Percentiles rank a stretch among this genome's conserved stretches.
Evolutionary conservation across 345 rosid genomes (phyloP).

Genomic region (Diplotaxis tenuifolia): DNA sequence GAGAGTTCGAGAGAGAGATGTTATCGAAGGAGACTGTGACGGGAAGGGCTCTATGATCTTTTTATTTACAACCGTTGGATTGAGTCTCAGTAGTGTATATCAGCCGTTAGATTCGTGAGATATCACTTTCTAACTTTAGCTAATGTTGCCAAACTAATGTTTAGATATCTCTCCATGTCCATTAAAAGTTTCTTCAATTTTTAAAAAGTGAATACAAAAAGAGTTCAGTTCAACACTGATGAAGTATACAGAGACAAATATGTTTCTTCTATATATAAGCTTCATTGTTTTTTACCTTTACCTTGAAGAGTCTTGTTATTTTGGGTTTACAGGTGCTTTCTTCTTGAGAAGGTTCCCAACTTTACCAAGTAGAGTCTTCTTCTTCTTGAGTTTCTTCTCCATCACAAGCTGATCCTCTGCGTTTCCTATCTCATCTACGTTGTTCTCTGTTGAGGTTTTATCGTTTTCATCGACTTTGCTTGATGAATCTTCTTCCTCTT

Average conservation of each 20-base stretch:
- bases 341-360: slow-evolving; percentile 94
- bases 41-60: neutral
- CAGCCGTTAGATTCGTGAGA: neutral
- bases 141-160: neutral
- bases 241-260: slow-evolving; percentile 23
- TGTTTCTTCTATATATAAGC: slow-evolving; percentile 6
- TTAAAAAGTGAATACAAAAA: neutral
- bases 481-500: slow-evolving; percentile 70
- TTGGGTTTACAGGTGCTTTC: slow-evolving; percentile 67
- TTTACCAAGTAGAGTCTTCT: slow-evolving; percentile 84
- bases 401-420: slow-evolving; percentile 50
- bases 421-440: slow-evolving; percentile 46
- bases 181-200: neutral
- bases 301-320: slow-evolving; percentile 41
- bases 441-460: slow-evolving; percentile 56
- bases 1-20: slow-evolving; percentile 20
- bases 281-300: neutral
- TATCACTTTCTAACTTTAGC: slow-evolving; percentile 25
- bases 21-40: slow-evolving; percentile 16
- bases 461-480: slow-evolving; percentile 63
- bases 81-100: neutral
- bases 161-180: neutral
- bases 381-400: slow-evolving; percentile 62
- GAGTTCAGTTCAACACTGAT: slow-evolving; percentile 5
- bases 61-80: slow-evolving; percentile 2